phyloP scores from a whole-genome alignment of 805 yeast species.

The Yarrowia sp. region DNA sequence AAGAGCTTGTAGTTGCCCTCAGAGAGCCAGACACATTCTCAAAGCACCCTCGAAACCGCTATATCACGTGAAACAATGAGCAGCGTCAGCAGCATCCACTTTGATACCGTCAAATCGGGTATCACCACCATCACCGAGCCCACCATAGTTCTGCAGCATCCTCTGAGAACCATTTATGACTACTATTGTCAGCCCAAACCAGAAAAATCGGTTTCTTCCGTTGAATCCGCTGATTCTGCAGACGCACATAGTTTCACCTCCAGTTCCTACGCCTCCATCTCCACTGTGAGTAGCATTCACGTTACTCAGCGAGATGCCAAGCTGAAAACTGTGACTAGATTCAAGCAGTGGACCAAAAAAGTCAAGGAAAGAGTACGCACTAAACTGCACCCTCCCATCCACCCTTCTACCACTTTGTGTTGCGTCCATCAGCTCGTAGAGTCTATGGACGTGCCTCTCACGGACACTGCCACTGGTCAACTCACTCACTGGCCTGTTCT shows the following conservation, averaged over 20 bases:
- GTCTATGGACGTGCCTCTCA: constrained; percentile 11
- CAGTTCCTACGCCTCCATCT: constrained; percentile 5
- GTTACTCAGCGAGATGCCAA: neutral
- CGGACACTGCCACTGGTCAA: neutral
- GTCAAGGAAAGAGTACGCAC: neutral
- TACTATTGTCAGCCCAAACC: neutral
- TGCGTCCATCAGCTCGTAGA: constrained; percentile 9
- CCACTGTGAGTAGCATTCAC: neutral
- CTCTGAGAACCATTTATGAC: neutral
- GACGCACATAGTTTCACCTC: constrained; percentile 8
- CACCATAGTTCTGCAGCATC: neutral
- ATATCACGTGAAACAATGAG: neutral
- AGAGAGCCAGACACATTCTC: too few relatives aligned
- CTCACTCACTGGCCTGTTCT: constrained; percentile 11
- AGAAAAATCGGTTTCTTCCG: neutral
- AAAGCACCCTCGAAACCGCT: too few relatives aligned
- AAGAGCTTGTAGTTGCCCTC: neutral
- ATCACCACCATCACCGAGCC: neutral
- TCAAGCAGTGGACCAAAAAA: neutral
- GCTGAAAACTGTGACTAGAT: neutral
- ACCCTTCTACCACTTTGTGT: constrained; percentile 1
- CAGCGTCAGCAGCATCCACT: constrained; percentile 2
- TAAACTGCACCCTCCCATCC: neutral
- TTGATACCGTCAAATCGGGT: neutral
- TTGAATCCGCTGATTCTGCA: neutral